Conservation (phyloP, 2,329 filamentous ascomycete species). For the Fusarium begoniae region DNA sequence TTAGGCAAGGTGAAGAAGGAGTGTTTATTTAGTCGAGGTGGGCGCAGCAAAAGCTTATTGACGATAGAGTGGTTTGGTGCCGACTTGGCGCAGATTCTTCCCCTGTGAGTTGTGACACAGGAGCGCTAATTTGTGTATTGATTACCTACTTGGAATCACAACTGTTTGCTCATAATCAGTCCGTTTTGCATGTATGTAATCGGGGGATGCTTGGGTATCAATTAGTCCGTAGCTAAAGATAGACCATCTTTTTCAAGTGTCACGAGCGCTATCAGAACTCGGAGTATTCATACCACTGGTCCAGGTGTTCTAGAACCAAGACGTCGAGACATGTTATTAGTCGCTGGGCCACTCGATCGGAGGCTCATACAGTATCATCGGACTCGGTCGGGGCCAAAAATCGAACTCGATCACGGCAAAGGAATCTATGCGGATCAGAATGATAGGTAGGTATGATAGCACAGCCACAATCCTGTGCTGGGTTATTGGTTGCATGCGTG, state of each 20-base stretch:
- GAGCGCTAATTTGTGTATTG: neutral
- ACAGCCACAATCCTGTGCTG: constrained; percentile 21
- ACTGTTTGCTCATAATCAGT: neutral
- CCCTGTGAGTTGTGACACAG: neutral
- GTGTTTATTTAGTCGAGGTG: constrained; percentile 16
- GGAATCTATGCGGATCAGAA: neutral
- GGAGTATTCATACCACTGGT: neutral
- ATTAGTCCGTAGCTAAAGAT: neutral
- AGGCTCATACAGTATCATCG: neutral
- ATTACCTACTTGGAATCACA: neutral
- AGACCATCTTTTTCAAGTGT: neutral
- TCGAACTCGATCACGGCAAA: neutral
- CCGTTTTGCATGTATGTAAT: neutral
- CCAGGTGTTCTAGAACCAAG: neutral
- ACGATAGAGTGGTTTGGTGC: constrained; percentile 37
- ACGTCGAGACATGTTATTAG: neutral
- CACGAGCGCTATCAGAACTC: neutral
- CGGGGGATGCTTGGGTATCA: neutral
- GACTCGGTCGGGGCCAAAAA: neutral
- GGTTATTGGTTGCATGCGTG: neutral
- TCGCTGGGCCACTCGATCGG: neutral
- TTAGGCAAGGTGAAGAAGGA: neutral
- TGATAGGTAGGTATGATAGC: neutral
- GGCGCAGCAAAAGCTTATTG: constrained; percentile 43
- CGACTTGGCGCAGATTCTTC: constrained; percentile 36